These are phyloP conservation scores for Cladosporium austrohemisphaericum DNA, from an alignment of 2,329 filamentous ascomycete species.

Conservation along the genomic window DNA sequence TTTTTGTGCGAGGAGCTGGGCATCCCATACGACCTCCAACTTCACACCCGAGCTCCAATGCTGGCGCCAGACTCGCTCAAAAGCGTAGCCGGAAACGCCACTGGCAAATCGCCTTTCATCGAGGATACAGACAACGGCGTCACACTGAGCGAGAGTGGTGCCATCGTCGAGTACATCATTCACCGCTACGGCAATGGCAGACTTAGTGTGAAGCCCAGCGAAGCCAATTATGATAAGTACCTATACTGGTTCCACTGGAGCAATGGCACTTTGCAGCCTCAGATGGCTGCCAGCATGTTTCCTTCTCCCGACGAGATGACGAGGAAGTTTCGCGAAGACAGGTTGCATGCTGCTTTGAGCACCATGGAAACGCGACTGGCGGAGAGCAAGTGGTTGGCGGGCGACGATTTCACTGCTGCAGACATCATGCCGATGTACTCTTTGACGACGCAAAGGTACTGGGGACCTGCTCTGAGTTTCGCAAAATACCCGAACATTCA, in stretches of 20 bases:
- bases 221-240: slow-evolving; percentile 56
- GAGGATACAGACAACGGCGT: slow-evolving; percentile 48
- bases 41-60: slow-evolving; percentile 44
- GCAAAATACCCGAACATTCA: slow-evolving; percentile 26
- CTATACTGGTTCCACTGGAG: slow-evolving; percentile 56
- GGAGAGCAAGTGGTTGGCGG: slow-evolving; percentile 54
- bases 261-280: slow-evolving; percentile 40
- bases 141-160: slow-evolving; percentile 57
- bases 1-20: slow-evolving; percentile 63
- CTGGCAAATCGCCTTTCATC: slow-evolving; percentile 59
- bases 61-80: slow-evolving; percentile 28
- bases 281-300: slow-evolving; percentile 32
- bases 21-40: slow-evolving; percentile 49
- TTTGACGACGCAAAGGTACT: slow-evolving; percentile 59
- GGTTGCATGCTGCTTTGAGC: slow-evolving; percentile 39
- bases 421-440: slow-evolving; percentile 62
- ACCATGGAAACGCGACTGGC: slow-evolving; percentile 49
- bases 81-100: slow-evolving; percentile 33
- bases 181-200: slow-evolving; percentile 50
- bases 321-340: slow-evolving; percentile 31
- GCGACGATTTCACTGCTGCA: slow-evolving; percentile 59
- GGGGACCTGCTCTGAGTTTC: slow-evolving; percentile 36
- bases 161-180: slow-evolving; percentile 60
- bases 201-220: slow-evolving; percentile 44
- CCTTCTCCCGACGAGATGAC: slow-evolving; percentile 30